phyloP scores from a whole-genome alignment of 192 early-diverging fungal species.

The Coemansia sp. region DNA sequence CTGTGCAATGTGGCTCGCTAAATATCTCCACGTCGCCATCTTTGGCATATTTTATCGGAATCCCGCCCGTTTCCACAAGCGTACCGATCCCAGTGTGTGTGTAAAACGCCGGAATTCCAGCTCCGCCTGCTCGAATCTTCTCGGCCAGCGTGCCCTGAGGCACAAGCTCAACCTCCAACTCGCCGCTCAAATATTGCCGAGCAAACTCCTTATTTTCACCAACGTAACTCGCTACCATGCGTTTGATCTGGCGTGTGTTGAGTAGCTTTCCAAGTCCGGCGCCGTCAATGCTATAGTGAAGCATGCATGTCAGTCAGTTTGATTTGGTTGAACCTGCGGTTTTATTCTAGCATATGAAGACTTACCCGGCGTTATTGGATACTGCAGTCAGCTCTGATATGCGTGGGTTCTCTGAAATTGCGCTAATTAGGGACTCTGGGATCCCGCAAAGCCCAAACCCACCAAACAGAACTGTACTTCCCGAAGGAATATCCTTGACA shows the following conservation, averaged over 20 bases:
- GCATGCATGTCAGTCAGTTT: neutral
- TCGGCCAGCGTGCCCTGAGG: conserved; percentile 76
- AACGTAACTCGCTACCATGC: conserved; percentile 72
- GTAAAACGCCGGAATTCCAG: conserved; percentile 72
- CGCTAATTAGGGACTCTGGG: conserved; percentile 67
- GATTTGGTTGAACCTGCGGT: neutral
- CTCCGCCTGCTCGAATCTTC: conserved; percentile 70
- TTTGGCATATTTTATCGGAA: conserved; percentile 65
- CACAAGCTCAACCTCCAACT: conserved; percentile 70
- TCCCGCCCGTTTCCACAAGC: conserved; percentile 63
- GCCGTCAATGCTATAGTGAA: conserved; percentile 52
- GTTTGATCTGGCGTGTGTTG: conserved; percentile 65
- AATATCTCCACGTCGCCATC: conserved; percentile 58
- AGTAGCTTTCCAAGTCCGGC: conserved; percentile 66
- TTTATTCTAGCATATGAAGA: neutral
- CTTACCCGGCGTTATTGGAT: conserved; percentile 55
- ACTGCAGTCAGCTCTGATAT: conserved; percentile 57
- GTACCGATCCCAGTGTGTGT: conserved; percentile 68
- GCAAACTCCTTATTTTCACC: conserved; percentile 78
- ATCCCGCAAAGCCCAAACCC: conserved; percentile 77
- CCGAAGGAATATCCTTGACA: conserved; percentile 59
- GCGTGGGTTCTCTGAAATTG: conserved; percentile 15
- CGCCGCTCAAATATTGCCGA: conserved; percentile 70
- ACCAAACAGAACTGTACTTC: conserved; percentile 67
- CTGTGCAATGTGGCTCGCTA: conserved; percentile 59